Evolutionary conservation across 176 grass and related monocot species (phyloP), one percentile per base, ranked within the genome.

Genomic region (Puccinellia tenuiflora): DNA sequence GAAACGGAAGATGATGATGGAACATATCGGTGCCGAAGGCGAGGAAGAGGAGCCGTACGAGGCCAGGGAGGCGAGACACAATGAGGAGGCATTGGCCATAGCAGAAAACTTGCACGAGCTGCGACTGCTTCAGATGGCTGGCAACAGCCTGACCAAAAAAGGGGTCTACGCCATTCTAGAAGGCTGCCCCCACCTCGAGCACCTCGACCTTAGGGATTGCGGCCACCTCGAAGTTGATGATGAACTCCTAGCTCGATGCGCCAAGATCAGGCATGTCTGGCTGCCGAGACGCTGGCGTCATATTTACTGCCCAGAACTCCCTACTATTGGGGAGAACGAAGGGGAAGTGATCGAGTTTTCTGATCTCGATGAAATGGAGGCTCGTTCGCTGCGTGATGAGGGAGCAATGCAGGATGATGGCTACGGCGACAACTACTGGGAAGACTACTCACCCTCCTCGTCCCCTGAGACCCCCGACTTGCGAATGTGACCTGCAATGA

Each of bases 141-240:
- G 85, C 18, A 79, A 87, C 75, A 28, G 33, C 17, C 63, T 90
- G 22, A 83, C 73, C 10, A 60, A 87, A 9, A 9, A 57, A 18
- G 89, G 85, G 35, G 22, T 91, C 14, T 40, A 76, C 18, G 85
- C 80, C 26, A 91, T 91, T n/a, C 54, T 91, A 29, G 38, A 87
- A 11, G 71, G 79, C 66, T 87, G 85, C 11, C 85, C 85, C 7
- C 80, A 75, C 54, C 79, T 90, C 2, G 80, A 90, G 55, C 79
- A 20, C 76, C 75, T 87, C 2, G 88, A 90, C 73, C 59, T 90
- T 18, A 31, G 12, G 5, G 39, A 62, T 15, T 87, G 88, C n/a
- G 47, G 14, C 59, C 68, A 80, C 60, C n/a, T 88, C 11, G 5
- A 63, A 69, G 45, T 90, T 18, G 75, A 84, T 7, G 42, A 77